Evolutionary conservation across 352 stramenopile genomes (phyloP), one percentile per base, ranked within the genome.

Genomic region (Plasmopara viticola): DNA sequence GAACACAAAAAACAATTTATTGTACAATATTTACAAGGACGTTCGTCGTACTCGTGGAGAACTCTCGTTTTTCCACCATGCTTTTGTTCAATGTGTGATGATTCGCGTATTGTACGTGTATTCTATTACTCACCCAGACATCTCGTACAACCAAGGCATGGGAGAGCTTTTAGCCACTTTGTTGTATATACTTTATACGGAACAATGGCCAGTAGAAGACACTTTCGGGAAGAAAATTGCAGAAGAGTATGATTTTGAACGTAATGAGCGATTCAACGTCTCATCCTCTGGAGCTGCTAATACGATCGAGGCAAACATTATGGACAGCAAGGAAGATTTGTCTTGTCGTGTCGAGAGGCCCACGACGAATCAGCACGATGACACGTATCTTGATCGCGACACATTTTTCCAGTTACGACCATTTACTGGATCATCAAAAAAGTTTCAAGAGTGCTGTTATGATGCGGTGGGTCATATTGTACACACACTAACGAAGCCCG

Each of bases 91-190:
- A 48, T 68, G 64, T 35, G 51, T 83, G 50, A 61, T 91, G 41
- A 74, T 89, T 28, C 75, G 78, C 2, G 59, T 87, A 0, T 37
- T 91, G 12, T 89, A 86, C 51, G 81, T 80, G 14, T 91, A 89
- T 60, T 86, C 80, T 12, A 48, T 52, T 6, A 71, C 66, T 5
- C 78, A 91, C 35, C 66, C 75, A 5, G 71, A 82, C 41, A 68
- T 91, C 17, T 87, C 75, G 40, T 91, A 89, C 58, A 87, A 91
- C 51, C 74, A 86, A 66, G 80, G 78, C 39, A 91, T 91, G 78
- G 72, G 80, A 1, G 80, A 91, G 18, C 44, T 91, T n/a, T 60
- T 91, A 3, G 80, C 80, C 4, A 84, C 74, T 1, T 56, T 91
- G 3, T 65, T 87, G 10, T 89, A 91, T 47, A 35, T 88, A 30